Percentiles rank a stretch among this genome's conserved stretches.
Conservation (phyloP, 75 land plant genomes). For the Sequoiadendron giganteum region DNA sequence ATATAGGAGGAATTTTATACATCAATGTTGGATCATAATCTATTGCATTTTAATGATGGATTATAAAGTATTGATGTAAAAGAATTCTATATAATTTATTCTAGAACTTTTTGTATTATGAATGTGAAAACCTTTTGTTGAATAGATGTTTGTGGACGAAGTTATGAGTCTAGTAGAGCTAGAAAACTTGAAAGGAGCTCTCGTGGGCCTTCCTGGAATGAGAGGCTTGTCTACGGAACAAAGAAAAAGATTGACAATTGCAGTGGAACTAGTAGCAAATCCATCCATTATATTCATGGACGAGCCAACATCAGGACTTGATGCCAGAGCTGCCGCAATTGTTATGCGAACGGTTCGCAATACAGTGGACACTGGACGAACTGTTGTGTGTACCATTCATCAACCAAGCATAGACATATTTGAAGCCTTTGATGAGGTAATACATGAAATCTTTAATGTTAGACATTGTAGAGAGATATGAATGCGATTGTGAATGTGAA, state of each 20-base stretch:
- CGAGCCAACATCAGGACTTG: conserved; percentile 84
- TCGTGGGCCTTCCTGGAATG: conserved; percentile 79
- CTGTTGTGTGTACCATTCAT: conserved; percentile 84
- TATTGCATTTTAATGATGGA: not conserved
- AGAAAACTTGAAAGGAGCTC: conserved; percentile 42
- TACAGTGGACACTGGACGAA: conserved; percentile 85
- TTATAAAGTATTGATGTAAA: no score
- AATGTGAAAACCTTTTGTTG: not conserved
- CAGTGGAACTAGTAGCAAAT: conserved; percentile 77
- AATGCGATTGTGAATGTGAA: not conserved
- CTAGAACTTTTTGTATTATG: no score
- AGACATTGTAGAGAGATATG: no score
- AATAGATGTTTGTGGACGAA: conserved; percentile 82
- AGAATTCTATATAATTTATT: not conserved
- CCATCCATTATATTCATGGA: conserved; percentile 91
- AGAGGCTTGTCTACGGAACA: conserved; percentile 83
- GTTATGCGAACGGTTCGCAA: conserved; percentile 88
- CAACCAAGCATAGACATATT: conserved; percentile 89
- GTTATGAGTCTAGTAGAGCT: conserved; percentile 85
- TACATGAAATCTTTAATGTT: no score
- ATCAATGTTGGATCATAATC: not conserved
- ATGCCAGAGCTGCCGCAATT: conserved; percentile 89
- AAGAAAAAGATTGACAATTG: conserved; percentile 70
- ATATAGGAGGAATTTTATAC: not conserved
- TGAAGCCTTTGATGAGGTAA: conserved; percentile 89